These are phyloP conservation scores for Mycocentrospora acerina DNA, from an alignment of 2,329 filamentous ascomycete genomes.

Conservation along the genomic window DNA sequence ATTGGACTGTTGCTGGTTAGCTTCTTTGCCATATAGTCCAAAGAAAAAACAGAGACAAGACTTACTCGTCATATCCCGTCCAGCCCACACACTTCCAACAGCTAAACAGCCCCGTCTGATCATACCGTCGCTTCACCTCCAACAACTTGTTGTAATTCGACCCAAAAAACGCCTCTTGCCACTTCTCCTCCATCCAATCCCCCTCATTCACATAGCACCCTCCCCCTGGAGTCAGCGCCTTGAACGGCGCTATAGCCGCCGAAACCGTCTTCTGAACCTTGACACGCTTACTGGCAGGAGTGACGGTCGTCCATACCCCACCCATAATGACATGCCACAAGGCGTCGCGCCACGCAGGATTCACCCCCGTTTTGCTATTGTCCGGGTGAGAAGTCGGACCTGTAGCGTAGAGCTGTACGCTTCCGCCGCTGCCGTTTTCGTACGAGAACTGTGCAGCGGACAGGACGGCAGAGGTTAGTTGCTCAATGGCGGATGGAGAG, in stretches of 20 bases:
- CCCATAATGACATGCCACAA: conserved; percentile 41
- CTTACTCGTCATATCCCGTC: conserved; percentile 38
- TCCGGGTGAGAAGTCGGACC: conserved; percentile 36
- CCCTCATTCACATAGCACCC: conserved; percentile 42
- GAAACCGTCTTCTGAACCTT: conserved; percentile 35
- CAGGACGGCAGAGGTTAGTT: conserved; percentile 33
- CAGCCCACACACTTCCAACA: conserved; percentile 43
- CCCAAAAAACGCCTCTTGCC: conserved; percentile 39
- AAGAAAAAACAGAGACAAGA: not conserved
- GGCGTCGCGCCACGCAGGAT: conserved; percentile 34
- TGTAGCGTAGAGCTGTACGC: conserved; percentile 39
- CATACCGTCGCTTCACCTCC: conserved; percentile 31
- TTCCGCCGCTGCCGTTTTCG: conserved; percentile 27
- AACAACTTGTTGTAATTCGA: conserved; percentile 31
- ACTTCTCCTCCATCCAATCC: conserved; percentile 39
- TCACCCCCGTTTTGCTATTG: conserved; percentile 32
- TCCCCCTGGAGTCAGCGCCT: conserved; percentile 36
- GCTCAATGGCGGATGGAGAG: conserved; percentile 16
- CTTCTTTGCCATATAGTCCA: not conserved
- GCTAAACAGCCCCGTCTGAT: conserved; percentile 36
- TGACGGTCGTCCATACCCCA: conserved; percentile 29
- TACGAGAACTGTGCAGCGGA: conserved; percentile 35
- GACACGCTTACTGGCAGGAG: conserved; percentile 14
- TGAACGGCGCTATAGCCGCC: conserved; percentile 33
- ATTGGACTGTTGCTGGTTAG: conserved; percentile 22